Evolutionary conservation across 2,329 filamentous ascomycete species (phyloP), one percentile per base, ranked within the genome.

Genomic region (Pseudocercospora crystallina): DNA sequence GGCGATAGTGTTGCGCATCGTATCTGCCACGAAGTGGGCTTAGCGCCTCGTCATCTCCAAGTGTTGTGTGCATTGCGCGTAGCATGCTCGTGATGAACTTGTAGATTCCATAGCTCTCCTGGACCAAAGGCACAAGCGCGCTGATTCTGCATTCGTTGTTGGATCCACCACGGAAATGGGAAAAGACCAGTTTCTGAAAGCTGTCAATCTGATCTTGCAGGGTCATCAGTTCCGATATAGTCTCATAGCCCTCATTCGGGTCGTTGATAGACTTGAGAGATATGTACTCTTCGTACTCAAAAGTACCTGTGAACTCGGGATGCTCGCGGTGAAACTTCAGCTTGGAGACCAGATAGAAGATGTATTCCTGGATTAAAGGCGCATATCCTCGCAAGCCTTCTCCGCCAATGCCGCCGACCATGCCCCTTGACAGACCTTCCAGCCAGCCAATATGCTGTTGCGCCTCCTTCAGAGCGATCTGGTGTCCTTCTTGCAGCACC

Each of bases 61-160:
- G 94, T 40, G 90, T 63, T 0, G 64, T 92, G 70, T 99, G 92
- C 91, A 99, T 96, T 12, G 94, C 94, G 49, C 94, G 84, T 56
- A 99, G 75, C 94, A 99, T 99, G 86, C 94, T 99, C 0, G 94
- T 99, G 59, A 96, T 91, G 70, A 99, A 99, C 73, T 97, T 97
- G 79, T 99, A 99, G 62, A 99, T 97, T 41, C 94, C 94, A 72
- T 97, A 99, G 69, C 90, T 97, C 76, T 99, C 94, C 69, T 96
- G 90, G 2, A 99, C 94, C 37, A 99, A 76, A 2, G 91, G 90
- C 15, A 97, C 91, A 46, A 99, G 75, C 1, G 94, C 89, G 11
- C 92, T 95, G 65, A 99, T 99, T 56, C 92, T 83, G 71, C 92
- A 97, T 71, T 99, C 94, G 65, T 97, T 99, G 74, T 96, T 95